phyloP scores from a whole-genome alignment of 1,284 basidiomycete genomes.

The Cutaneotrichosporon spelunceum region DNA sequence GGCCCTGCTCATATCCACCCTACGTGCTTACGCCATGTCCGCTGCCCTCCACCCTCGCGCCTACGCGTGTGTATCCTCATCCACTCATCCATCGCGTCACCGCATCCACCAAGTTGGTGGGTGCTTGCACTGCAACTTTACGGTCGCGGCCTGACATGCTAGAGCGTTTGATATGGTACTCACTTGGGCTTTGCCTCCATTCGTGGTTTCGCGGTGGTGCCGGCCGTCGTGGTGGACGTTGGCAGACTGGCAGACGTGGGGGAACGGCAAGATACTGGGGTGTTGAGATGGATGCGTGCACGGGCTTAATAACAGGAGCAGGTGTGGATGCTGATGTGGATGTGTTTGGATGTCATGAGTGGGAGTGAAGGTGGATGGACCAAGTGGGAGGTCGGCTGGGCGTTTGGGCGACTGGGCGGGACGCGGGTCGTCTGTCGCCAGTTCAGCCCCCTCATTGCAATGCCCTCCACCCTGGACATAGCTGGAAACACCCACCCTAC shows the following conservation, averaged over 20 bases:
- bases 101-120: not conserved
- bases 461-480: not conserved
- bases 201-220: not conserved
- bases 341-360: not conserved
- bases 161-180: not conserved
- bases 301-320: not conserved
- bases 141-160: not conserved
- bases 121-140: not conserved
- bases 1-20: not conserved
- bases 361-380: not conserved
- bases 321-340: not conserved
- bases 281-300: not conserved
- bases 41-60: not conserved
- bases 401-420: not conserved
- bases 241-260: not conserved
- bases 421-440: not conserved
- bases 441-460: not conserved
- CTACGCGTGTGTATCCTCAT: not conserved
- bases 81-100: not conserved
- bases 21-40: not conserved
- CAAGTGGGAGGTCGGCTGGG: not conserved
- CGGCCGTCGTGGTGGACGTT: not conserved
- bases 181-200: slow-evolving; percentile 12
- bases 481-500: not conserved
- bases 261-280: not conserved